phyloP scores from a whole-genome alignment of 129 eudicot species.

The Lactuca saligna region DNA sequence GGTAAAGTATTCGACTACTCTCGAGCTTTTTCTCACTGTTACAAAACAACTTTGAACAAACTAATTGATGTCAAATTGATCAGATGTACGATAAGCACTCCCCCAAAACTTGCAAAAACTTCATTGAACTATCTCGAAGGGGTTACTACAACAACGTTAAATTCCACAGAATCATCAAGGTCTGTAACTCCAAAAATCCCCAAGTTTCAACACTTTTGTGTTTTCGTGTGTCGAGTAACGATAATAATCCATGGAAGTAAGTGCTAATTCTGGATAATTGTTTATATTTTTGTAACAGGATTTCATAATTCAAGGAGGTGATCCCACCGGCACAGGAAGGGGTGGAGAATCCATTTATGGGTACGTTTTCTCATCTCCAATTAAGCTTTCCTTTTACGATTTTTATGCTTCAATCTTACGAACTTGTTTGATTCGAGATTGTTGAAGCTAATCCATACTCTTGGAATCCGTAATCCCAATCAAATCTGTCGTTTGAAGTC shows the following conservation, averaged over 20 bases:
- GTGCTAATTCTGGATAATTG: background rate
- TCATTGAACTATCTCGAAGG: constrained; percentile 78
- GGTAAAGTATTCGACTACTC: constrained; percentile 31
- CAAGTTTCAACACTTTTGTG: background rate
- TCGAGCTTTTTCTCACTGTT: constrained; percentile 3
- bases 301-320: constrained; percentile 97
- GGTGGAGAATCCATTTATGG: constrained; percentile 98
- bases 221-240: constrained; percentile 11
- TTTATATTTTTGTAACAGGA: constrained; percentile 44
- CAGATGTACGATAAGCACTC: constrained; percentile 96
- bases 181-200: constrained; percentile 1
- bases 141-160: constrained; percentile 88
- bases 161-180: constrained; percentile 93
- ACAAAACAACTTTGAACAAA: background rate
- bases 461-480: background rate
- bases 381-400: too few relatives aligned
- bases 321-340: constrained; percentile 98
- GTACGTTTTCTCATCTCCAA: constrained; percentile 27
- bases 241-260: constrained; percentile 1
- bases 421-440: background rate
- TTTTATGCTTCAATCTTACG: background rate
- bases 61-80: background rate
- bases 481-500: background rate
- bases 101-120: constrained; percentile 84
- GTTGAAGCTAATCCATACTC: background rate